Evolutionary conservation across 1,284 basidiomycete genomes (phyloP).

Genomic region (Sanguinoderma infundibulare): DNA sequence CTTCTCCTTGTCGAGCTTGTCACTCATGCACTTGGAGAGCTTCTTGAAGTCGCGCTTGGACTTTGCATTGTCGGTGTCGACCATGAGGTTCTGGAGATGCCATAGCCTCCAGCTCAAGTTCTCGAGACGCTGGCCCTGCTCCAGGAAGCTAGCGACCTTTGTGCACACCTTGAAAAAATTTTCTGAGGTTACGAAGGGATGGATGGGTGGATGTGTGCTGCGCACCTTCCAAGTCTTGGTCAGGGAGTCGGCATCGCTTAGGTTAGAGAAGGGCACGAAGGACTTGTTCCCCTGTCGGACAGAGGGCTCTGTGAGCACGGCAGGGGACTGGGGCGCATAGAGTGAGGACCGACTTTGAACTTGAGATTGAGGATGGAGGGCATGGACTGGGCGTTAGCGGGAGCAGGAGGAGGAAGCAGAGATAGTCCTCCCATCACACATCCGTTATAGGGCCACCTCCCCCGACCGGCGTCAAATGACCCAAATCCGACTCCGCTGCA

Average conservation of each 20-base stretch:
- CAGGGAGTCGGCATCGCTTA: conserved; percentile 78
- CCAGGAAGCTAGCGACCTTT: conserved; percentile 84
- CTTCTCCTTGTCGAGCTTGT: conserved; percentile 88
- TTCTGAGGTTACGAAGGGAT: conserved; percentile 11
- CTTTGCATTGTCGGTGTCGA: conserved; percentile 84
- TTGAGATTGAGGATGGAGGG: conserved; percentile 86
- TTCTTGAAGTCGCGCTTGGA: conserved; percentile 87
- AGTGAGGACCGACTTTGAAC: conserved; percentile 66
- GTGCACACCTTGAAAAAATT: conserved; percentile 67
- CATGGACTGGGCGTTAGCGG: conserved; percentile 47
- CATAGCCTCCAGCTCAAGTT: conserved; percentile 87
- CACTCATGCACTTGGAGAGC: conserved; percentile 81
- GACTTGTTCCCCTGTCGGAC: conserved; percentile 80
- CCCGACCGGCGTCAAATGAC: conserved; percentile 19
- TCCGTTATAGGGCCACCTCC: conserved; percentile 34
- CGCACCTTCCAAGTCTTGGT: conserved; percentile 86
- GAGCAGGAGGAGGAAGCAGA: conserved; percentile 28
- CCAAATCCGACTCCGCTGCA: not conserved
- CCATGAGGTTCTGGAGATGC: conserved; percentile 87
- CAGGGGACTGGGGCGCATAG: conserved; percentile 11
- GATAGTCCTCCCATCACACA: conserved; percentile 23
- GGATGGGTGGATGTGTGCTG: not conserved
- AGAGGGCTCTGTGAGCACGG: conserved; percentile 28
- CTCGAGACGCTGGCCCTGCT: conserved; percentile 85
- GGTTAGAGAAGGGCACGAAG: conserved; percentile 86